Base-by-base conservation (phyloP, 2,329 filamentous ascomycete species). In the Ampelomyces quisqualis region DNA sequence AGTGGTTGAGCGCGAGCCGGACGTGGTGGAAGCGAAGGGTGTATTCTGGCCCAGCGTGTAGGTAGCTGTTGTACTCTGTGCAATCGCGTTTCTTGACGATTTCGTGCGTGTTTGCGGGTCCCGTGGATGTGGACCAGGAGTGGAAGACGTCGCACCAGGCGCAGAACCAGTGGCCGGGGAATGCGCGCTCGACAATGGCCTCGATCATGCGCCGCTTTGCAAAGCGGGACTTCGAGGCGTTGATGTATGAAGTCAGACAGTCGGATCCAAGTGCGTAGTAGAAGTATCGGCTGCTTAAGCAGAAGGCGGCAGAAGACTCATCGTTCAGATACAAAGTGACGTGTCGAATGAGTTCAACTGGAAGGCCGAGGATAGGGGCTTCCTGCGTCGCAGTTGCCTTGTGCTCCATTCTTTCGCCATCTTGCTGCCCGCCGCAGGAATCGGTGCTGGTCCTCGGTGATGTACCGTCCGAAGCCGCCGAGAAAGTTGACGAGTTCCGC, bases 131-230 rank as follows among this genome's bases (percentile, higher is more conserved):
- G 2, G 47, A 23, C 54, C 54, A 60, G 1, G 28, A 7, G 20
- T 67, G 63, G 44, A 67, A 67, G 19, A 35, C 51, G 24, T 64
- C 60, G 45, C 63, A 67, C 62, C 60, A 67, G 2, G 58, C 56
- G 40, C 63, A 67, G 49, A 57, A 64, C 60, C 60, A 67, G 36
- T 60, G 50, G 1, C 50, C 52, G 1, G 62, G 60, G 27, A 67
- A 63, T 1, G 63, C 62, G 7, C 61, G 58, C 38, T 67, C 63
- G 10, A 67, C 52, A 5, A 64, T 54, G 1, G 39, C 43, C 34
- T 58, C 53, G 22, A 62, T 57, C 2, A 46, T 54, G 10, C 51
- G 33, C 2, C 63, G 45, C 19, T 52, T 55, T 11, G 60, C 51
- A 21, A 58, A 49, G 0, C 49, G 58, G 9, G 42, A 45, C n/a